Evolutionary conservation across 2,329 filamentous ascomycete genomes (phyloP), one percentile per base, ranked within the genome.

Genomic region (Biscogniauxia mediterranea): DNA sequence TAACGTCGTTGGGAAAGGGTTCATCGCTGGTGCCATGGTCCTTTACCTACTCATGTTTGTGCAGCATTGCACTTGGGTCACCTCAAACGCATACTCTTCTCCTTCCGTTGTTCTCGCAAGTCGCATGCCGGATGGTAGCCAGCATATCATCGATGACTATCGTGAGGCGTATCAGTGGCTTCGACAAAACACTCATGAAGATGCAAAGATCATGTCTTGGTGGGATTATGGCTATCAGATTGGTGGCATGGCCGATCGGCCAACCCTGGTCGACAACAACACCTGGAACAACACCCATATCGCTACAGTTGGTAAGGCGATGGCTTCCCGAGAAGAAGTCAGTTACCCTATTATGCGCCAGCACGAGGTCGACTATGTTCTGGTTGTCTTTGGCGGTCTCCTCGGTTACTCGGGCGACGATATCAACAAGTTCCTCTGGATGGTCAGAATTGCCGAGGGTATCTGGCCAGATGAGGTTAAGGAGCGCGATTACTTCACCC

Each of bases 221-320:
- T 99, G 95, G 95, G 95, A 99, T 76, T 99, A 99, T 73, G 95
- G 95, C 67, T 99, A 99, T 81, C 95, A 99, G 80, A 99, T 99
- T 77, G 95, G 95, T 80, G 95, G 95, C 68, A 99, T 99, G 95
- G 95, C 95, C 55, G 95, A 99, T 77, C 87, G 95, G 58, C 95
- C 95, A 38, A 99, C 95, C 1, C 84, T 99, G 38, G 95, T 99
- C 38, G 95, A 99, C 82, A 99, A 99, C 83, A 99, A 99, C 81
- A 99, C 95, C 1, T 99, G 95, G 95, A 99, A 99, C 83, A 99
- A 99, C 82, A 99, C 95, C 7, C 95, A 99, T 77, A 99, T 99
- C 78, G 95, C 95, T 57, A 99, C 95, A 15, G 95, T 99, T 61
- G 95, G 95, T 73, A 99, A 99, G 81, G 95, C 95, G 51, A 98